Evolutionary conservation across 2,329 filamentous ascomycete species (phyloP).

Genomic region (Calonectria montana): DNA sequence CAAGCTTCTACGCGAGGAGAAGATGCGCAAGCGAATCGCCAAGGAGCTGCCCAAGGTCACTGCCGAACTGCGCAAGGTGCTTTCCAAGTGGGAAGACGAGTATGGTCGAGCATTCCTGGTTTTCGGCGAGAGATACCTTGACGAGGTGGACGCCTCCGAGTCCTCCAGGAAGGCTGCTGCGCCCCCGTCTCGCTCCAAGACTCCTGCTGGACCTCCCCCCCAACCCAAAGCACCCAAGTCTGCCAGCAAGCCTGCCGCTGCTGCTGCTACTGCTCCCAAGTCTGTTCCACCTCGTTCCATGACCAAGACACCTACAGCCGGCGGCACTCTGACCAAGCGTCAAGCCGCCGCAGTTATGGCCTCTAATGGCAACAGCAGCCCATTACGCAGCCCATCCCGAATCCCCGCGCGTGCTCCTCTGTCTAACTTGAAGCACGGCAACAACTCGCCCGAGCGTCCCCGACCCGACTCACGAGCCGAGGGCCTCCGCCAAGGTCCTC

Average conservation of each 20-base stretch:
- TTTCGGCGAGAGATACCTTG: constrained; percentile 90
- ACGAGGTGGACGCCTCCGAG: constrained; percentile 78
- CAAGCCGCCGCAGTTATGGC: constrained; percentile 32
- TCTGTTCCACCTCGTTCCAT: constrained; percentile 52
- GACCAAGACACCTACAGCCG: constrained; percentile 68
- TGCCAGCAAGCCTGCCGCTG: constrained; percentile 35
- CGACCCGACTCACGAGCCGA: constrained; percentile 57
- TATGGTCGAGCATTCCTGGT: constrained; percentile 94
- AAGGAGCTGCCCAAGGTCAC: constrained; percentile 96
- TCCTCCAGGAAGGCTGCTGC: constrained; percentile 64
- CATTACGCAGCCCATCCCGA: constrained; percentile 57
- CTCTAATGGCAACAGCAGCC: constrained; percentile 43
- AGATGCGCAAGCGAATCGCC: constrained; percentile 96
- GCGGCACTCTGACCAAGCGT: constrained; percentile 44
- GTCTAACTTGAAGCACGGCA: constrained; percentile 75
- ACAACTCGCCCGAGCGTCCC: constrained; percentile 83
- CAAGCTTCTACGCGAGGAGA: constrained; percentile 93
- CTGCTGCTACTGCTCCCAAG: constrained; percentile 38
- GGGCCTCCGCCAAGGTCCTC: constrained; percentile 65
- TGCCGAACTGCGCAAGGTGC: constrained; percentile 81
- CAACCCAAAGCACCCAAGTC: constrained; percentile 53
- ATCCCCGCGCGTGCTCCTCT: constrained; percentile 78
- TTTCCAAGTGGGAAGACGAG: constrained; percentile 92
- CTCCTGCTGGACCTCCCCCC: constrained; percentile 73
- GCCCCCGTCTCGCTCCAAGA: constrained; percentile 72